Conservation (phyloP, 2,329 filamentous ascomycete species). For the Leptographium flavum region DNA sequence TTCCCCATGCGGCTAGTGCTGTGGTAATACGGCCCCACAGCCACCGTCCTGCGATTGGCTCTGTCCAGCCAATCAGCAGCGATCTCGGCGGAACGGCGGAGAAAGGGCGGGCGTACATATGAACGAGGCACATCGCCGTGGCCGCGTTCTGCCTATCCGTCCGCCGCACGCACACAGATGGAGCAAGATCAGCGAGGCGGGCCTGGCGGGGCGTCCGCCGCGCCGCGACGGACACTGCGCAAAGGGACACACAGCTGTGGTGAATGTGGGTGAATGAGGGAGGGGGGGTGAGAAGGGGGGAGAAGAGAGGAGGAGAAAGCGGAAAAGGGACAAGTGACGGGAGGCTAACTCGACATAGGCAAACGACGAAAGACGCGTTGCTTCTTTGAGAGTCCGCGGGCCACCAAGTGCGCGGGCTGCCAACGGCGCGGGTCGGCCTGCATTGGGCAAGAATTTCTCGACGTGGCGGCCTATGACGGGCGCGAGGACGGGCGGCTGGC, state of each 20-base stretch:
- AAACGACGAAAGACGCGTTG: conserved; percentile 38
- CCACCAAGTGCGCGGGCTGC: conserved; percentile 29
- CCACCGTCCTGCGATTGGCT: too few species aligned
- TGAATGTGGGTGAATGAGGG: conserved; percentile 1
- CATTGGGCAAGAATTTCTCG: conserved; percentile 29
- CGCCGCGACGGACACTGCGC: conserved; percentile 2
- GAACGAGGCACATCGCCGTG: too few species aligned
- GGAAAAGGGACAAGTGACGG: too few species aligned
- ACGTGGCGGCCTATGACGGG: conserved; percentile 8
- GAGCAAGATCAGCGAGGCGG: too few species aligned
- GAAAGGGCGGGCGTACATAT: too few species aligned
- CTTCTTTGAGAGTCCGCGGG: conserved; percentile 21
- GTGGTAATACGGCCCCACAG: too few species aligned
- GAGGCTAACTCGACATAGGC: too few species aligned
- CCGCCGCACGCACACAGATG: not conserved
- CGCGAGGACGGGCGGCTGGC: conserved; percentile 9
- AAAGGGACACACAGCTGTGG: conserved; percentile 7
- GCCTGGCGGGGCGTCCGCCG: not conserved
- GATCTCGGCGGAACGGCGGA: too few species aligned
- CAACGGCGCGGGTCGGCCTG: conserved; percentile 25
- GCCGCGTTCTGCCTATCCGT: too few species aligned
- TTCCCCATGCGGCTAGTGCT: too few species aligned
- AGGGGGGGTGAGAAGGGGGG: not conserved
- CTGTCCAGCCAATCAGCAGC: too few species aligned
- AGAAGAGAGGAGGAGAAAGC: not conserved